These are phyloP conservation scores for Fusarium nurragi DNA, from an alignment of 2,329 filamentous ascomycete genomes.

Conservation along the genomic window DNA sequence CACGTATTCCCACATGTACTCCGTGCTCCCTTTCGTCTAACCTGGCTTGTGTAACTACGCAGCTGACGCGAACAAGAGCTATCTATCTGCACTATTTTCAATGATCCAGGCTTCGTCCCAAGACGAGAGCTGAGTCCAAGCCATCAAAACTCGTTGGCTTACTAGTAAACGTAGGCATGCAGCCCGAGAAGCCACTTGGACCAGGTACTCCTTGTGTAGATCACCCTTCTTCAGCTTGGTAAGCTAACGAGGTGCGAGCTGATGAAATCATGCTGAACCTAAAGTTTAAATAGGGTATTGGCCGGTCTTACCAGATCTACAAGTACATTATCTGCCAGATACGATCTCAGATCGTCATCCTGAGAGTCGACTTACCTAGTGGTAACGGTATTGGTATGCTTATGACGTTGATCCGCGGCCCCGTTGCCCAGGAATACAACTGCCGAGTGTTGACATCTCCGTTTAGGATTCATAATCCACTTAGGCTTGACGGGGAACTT, in stretches of 20 bases:
- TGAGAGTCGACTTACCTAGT: background rate
- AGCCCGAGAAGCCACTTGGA: background rate
- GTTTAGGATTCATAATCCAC: background rate
- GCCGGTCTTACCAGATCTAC: conserved; percentile 9
- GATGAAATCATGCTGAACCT: conserved; percentile 28
- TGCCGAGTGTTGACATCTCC: background rate
- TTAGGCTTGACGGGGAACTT: background rate
- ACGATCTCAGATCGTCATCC: conserved; percentile 2
- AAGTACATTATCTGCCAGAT: background rate
- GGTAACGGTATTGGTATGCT: conserved; percentile 1
- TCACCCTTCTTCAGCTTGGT: conserved; percentile 2
- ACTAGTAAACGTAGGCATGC: background rate
- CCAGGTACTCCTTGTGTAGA: background rate
- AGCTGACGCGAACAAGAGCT: background rate
- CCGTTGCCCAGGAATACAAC: conserved; percentile 11
- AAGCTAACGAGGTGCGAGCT: background rate
- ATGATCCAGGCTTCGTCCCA: conserved; percentile 8
- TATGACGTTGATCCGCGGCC: conserved; percentile 20
- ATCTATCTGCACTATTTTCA: background rate
- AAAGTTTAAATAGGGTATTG: conserved; percentile 13
- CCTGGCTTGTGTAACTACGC: background rate
- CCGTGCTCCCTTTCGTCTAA: background rate
- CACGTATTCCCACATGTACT: conserved; percentile 5
- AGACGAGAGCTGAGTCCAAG: conserved; percentile 2
- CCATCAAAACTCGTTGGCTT: background rate